Evolutionary conservation across 2,329 filamentous ascomycete genomes (phyloP).

Genomic region (Aspergillus brasiliensis): DNA sequence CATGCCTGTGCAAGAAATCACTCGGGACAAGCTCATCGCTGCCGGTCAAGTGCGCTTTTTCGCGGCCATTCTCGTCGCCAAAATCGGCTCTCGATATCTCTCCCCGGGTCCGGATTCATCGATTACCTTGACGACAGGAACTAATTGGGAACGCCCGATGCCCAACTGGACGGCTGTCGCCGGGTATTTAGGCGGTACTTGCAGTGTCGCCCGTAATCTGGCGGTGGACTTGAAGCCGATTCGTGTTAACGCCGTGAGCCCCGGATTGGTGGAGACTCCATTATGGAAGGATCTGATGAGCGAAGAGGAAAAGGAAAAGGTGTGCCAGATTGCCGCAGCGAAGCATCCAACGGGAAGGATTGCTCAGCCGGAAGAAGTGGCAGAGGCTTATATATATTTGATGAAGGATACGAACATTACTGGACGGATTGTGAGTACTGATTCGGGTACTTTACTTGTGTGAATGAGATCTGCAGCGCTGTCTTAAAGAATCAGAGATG

Average conservation of each 20-base stretch:
- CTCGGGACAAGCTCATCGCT: not conserved
- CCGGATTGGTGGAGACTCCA: not conserved
- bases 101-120: not conserved
- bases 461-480: not conserved
- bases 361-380: not conserved
- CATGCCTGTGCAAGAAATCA: not conserved
- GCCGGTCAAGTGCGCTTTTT: not conserved
- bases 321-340: not conserved
- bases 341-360: not conserved
- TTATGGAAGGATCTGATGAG: not conserved
- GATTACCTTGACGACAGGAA: not conserved
- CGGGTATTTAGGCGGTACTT: not conserved
- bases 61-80: not conserved
- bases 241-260: not conserved
- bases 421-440: not conserved
- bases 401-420: not conserved
- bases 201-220: not conserved
- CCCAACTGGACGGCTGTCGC: not conserved
- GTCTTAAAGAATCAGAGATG: too few species aligned
- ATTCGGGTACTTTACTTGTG: not conserved
- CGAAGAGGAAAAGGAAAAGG: not conserved
- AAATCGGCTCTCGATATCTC: not conserved
- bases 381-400: not conserved
- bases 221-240: not conserved
- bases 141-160: not conserved